phyloP scores from a whole-genome alignment of 2,329 filamentous ascomycete species.

The Pleurostoma richardsiae region DNA sequence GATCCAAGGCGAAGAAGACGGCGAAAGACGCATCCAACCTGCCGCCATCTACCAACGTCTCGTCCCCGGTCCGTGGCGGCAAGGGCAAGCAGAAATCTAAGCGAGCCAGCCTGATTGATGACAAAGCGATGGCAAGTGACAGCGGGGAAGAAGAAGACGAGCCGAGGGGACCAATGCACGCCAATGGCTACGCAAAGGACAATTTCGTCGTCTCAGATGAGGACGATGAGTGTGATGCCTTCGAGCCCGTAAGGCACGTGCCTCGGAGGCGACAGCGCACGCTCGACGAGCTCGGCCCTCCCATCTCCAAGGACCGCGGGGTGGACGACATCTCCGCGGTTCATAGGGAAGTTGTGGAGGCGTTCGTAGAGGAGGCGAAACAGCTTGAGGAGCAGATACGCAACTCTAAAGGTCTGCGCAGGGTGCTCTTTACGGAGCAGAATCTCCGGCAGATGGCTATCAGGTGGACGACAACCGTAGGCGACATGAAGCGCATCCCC shows the following conservation, averaged over 20 bases:
- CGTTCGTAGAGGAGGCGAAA: conserved; percentile 61
- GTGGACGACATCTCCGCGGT: conserved; percentile 50
- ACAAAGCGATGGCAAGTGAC: conserved; percentile 22
- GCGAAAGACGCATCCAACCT: conserved; percentile 11
- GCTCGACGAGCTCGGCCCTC: conserved; percentile 42
- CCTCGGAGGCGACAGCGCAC: conserved; percentile 27
- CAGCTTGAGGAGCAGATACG: conserved; percentile 56
- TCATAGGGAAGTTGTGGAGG: conserved; percentile 58
- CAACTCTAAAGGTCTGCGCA: conserved; percentile 50
- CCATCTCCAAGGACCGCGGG: conserved; percentile 52
- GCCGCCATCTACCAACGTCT: conserved; percentile 42
- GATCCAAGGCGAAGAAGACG: conserved; percentile 23
- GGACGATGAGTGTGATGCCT: conserved; percentile 37
- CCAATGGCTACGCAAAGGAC: conserved; percentile 39
- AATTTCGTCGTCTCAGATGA: conserved; percentile 29
- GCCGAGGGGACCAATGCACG: conserved; percentile 22
- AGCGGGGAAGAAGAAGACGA: conserved; percentile 33
- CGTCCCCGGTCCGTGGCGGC: conserved; percentile 41
- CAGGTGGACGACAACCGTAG: conserved; percentile 55
- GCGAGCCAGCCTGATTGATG: conserved; percentile 11
- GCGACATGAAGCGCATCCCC: conserved; percentile 58
- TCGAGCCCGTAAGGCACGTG: conserved; percentile 32
- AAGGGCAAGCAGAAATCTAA: conserved; percentile 22
- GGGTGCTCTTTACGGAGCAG: conserved; percentile 62
- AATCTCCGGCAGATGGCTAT: conserved; percentile 71